Evolutionary conservation across 495 filamentous ascomycete genomes (phyloP).

Genomic region (Lentithecium fluviatile): DNA sequence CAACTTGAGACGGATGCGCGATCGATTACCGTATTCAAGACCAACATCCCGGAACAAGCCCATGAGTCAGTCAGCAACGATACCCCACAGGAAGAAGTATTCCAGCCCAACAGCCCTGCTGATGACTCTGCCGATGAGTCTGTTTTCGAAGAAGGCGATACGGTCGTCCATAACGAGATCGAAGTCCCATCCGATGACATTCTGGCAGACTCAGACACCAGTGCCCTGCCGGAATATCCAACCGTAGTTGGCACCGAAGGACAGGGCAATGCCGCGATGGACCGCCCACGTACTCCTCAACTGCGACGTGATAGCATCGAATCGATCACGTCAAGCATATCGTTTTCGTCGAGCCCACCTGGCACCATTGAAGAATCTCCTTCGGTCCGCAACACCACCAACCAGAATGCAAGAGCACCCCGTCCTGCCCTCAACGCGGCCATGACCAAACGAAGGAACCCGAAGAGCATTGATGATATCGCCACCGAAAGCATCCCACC

Average conservation of each 20-base stretch:
- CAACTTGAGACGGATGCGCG: not conserved
- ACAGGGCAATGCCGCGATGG: not conserved
- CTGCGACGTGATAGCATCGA: constrained; percentile 25
- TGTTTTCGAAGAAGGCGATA: constrained; percentile 27
- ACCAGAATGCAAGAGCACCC: constrained; percentile 24
- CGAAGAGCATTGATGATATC: constrained; percentile 9
- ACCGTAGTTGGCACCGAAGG: constrained; percentile 3
- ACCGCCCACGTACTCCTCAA: constrained; percentile 21
- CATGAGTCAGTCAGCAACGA: not conserved
- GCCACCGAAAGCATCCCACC: constrained; percentile 17
- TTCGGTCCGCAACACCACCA: constrained; percentile 29
- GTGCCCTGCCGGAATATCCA: not conserved
- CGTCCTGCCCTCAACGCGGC: constrained; percentile 38
- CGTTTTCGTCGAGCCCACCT: constrained; percentile 25
- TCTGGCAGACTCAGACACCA: not conserved
- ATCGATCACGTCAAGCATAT: constrained; percentile 24
- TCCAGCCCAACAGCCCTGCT: not conserved
- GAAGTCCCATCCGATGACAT: constrained; percentile 1
- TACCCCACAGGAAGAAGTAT: not conserved
- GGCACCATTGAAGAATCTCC: constrained; percentile 29
- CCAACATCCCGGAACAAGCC: not conserved
- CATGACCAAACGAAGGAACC: constrained; percentile 39
- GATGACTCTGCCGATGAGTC: constrained; percentile 9
- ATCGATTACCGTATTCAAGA: constrained; percentile 5
- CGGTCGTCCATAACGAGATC: constrained; percentile 22